Evolutionary conservation across 345 rosid genomes (phyloP).

Genomic region (Noccaea bulbosa): DNA sequence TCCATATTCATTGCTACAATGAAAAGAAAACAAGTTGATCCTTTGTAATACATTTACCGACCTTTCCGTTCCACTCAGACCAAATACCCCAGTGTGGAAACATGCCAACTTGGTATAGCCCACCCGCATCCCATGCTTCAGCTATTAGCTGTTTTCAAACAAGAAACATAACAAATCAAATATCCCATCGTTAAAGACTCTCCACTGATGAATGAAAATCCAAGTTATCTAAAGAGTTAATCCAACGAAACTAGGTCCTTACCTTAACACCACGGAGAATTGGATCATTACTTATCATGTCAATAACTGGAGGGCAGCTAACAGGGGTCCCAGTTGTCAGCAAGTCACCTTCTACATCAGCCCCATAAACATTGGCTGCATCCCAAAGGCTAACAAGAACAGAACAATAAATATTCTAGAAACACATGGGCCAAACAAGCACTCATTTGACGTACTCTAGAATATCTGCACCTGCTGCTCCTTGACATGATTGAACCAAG

Average conservation of each 20-base stretch:
- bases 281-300: slow-evolving; percentile 94
- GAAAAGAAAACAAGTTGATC: not conserved
- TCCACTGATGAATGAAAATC: not conserved
- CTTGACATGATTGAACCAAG: slow-evolving; percentile 98
- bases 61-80: slow-evolving; percentile 99
- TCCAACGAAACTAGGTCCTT: slow-evolving; percentile 25
- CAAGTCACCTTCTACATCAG: slow-evolving; percentile 64
- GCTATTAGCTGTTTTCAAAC: slow-evolving; percentile 75
- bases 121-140: slow-evolving; percentile 99
- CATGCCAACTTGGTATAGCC: slow-evolving; percentile 92
- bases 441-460: slow-evolving; percentile 36
- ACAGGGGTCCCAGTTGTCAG: slow-evolving; percentile 84
- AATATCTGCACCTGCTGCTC: slow-evolving; percentile 65
- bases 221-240: not conserved
- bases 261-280: slow-evolving; percentile 91
- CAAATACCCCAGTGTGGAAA: slow-evolving; percentile 98
- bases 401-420: slow-evolving; percentile 36
- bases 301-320: slow-evolving; percentile 81
- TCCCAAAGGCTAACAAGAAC: slow-evolving; percentile 73
- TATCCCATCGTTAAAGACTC: not conserved
- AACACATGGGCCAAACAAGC: slow-evolving; percentile 19
- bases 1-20: not conserved
- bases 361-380: slow-evolving; percentile 82
- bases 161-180: slow-evolving; percentile 4
- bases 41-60: slow-evolving; percentile 41